Percentiles rank a stretch among this genome's conserved stretches.
These are phyloP conservation scores for Hypsizygus marmoreus DNA, from an alignment of 768 basidiomycete species.

Conservation along the genomic window DNA sequence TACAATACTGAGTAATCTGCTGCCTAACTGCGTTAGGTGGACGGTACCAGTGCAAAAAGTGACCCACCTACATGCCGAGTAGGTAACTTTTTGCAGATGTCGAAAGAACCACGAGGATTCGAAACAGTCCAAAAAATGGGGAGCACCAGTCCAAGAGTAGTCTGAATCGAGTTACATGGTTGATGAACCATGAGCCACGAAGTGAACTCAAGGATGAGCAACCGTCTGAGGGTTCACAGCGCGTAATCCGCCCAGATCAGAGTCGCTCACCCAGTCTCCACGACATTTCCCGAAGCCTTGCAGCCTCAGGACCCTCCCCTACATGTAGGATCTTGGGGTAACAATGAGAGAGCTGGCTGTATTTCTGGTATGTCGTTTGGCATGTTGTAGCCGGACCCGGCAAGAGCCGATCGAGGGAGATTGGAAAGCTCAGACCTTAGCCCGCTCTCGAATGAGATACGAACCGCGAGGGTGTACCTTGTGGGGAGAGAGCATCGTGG, in stretches of 20 bases:
- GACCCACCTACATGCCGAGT: not conserved
- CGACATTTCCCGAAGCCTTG: conserved; percentile 44
- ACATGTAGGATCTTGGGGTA: conserved; percentile 42
- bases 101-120: conserved; percentile 10
- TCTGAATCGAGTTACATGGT: conserved; percentile 60
- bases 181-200: conserved; percentile 42
- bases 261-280: conserved; percentile 41
- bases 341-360: conserved; percentile 22
- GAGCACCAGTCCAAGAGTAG: conserved; percentile 56
- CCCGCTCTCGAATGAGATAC: conserved; percentile 52
- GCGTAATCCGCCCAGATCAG: conserved; percentile 17
- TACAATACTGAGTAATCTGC: too few relatives aligned
- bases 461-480: conserved; percentile 28
- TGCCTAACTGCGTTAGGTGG: too few relatives aligned
- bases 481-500: conserved; percentile 59
- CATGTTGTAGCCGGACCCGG: conserved; percentile 49
- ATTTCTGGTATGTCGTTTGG: conserved; percentile 61
- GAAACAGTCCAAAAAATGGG: conserved; percentile 24
- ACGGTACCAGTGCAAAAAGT: not conserved
- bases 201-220: conserved; percentile 50
- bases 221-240: conserved; percentile 9
- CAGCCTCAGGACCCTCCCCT: conserved; percentile 28
- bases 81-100: not conserved
- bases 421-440: conserved; percentile 65
- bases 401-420: conserved; percentile 54